A percentile compares a stretch with the other conserved stretches of the same genome.
These are phyloP conservation scores for Pseudevernia furfuracea DNA, from an alignment of 495 filamentous ascomycete genomes.

Conservation along the genomic window DNA sequence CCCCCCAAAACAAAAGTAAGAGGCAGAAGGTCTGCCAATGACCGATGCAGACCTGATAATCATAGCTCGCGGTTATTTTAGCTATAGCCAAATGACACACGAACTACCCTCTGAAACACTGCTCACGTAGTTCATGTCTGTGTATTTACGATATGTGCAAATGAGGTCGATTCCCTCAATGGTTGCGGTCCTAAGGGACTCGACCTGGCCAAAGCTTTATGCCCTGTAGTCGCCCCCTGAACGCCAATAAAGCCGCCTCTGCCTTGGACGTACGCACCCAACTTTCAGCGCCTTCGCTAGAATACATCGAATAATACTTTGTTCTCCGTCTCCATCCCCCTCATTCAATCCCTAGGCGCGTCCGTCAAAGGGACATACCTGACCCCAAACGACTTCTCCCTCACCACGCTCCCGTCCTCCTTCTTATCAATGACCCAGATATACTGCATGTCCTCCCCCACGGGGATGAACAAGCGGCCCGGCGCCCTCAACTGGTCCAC, in stretches of 20 bases:
- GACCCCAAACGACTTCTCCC: conserved; percentile 72
- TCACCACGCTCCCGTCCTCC: conserved; percentile 62
- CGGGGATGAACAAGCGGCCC: conserved; percentile 78
- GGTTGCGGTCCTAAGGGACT: background rate
- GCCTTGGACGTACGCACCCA: background rate
- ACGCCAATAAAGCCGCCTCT: background rate
- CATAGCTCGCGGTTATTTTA: conserved; percentile 8
- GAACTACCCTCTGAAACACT: conserved; percentile 10
- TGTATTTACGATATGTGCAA: background rate
- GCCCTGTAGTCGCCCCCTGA: background rate
- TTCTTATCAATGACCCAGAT: conserved; percentile 91
- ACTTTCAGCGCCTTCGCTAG: background rate
- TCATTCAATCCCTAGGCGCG: conserved; percentile 42
- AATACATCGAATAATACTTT: background rate
- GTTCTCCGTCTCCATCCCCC: background rate
- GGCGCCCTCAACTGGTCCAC: conserved; percentile 72
- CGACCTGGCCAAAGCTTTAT: background rate
- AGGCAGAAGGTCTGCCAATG: conserved; percentile 14
- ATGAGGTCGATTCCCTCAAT: too few relatives aligned
- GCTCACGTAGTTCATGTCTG: background rate
- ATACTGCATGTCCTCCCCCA: conserved; percentile 62
- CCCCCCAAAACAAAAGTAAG: conserved; percentile 13
- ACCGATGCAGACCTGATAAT: conserved; percentile 9
- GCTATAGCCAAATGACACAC: background rate
- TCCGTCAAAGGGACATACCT: conserved; percentile 93